Evolutionary conservation across 2,329 filamentous ascomycete species (phyloP).

Genomic region (Pseudofabraea citricarpa): DNA sequence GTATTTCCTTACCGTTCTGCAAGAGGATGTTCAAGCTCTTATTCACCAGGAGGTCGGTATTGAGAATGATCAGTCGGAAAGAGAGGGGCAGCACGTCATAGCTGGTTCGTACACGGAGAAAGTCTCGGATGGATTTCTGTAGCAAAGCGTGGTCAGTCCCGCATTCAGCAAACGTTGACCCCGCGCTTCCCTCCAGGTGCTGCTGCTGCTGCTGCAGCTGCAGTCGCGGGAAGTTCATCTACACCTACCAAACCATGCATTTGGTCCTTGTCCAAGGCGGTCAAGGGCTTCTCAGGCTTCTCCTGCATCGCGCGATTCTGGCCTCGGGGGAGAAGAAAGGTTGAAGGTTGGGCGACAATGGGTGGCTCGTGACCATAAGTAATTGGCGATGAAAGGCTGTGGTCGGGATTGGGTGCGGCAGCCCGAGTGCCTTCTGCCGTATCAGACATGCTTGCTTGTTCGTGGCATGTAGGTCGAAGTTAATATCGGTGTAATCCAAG

Average conservation of each 20-base stretch:
- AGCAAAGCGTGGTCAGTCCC: constrained; percentile 2
- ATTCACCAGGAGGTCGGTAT: constrained; percentile 91
- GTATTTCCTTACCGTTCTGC: constrained; percentile 71
- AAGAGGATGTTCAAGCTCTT: constrained; percentile 94
- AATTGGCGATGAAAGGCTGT: constrained; percentile 19
- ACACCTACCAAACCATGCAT: constrained; percentile 69
- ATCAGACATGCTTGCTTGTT: constrained; percentile 26
- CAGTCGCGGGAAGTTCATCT: constrained; percentile 1
- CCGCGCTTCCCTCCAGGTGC: background rate
- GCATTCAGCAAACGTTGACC: too few relatives aligned
- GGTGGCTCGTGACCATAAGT: constrained; percentile 26
- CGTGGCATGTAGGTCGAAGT: constrained; percentile 11
- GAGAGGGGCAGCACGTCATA: constrained; percentile 97
- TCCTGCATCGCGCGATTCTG: constrained; percentile 26
- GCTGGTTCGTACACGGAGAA: constrained; percentile 91
- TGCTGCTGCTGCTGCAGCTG: background rate
- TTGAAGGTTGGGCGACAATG: constrained; percentile 29
- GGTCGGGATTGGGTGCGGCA: constrained; percentile 19
- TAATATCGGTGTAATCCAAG: background rate
- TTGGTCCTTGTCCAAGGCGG: constrained; percentile 69
- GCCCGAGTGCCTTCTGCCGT: constrained; percentile 25
- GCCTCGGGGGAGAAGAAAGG: constrained; percentile 28
- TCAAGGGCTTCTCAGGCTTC: constrained; percentile 41
- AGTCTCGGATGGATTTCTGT: constrained; percentile 87
- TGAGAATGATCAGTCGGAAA: constrained; percentile 92